These are phyloP conservation scores for Rhizoctonia solani DNA, from an alignment of 1,284 basidiomycete genomes.

Conservation along the genomic window DNA sequence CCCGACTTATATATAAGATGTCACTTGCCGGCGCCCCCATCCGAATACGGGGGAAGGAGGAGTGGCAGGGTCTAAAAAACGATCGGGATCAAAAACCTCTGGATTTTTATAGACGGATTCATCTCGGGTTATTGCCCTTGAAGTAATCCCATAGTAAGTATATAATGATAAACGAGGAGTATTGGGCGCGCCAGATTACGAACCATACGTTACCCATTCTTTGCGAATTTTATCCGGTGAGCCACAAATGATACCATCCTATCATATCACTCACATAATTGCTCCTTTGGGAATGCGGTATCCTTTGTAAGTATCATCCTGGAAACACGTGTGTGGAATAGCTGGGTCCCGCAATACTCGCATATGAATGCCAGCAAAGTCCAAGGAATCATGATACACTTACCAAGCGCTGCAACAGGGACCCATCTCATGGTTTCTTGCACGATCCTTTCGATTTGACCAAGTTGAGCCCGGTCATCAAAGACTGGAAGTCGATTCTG, in stretches of 20 bases:
- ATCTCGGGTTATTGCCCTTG: constrained; percentile 13
- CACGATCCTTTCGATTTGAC: constrained; percentile 44
- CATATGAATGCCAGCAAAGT: background rate
- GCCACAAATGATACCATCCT: background rate
- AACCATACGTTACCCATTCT: constrained; percentile 9
- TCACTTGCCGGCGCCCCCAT: background rate
- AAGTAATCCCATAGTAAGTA: background rate
- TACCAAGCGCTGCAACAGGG: constrained; percentile 25
- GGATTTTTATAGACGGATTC: background rate
- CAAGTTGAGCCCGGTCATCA: constrained; percentile 44
- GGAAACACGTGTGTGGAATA: constrained; percentile 5
- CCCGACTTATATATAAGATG: no score
- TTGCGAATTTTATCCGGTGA: background rate
- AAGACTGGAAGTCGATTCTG: constrained; percentile 46
- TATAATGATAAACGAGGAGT: background rate
- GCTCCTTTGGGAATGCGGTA: constrained; percentile 10
- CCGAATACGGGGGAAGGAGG: background rate
- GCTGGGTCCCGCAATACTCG: background rate
- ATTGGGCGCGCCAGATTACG: background rate
- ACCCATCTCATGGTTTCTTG: constrained; percentile 28
- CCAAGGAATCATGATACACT: background rate
- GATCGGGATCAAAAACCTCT: background rate
- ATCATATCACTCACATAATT: background rate
- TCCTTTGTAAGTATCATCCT: constrained; percentile 15
- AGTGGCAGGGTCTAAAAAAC: background rate